Evolutionary conservation across 352 stramenopile genomes (phyloP).

Genomic region (Achlya hypogyna): DNA sequence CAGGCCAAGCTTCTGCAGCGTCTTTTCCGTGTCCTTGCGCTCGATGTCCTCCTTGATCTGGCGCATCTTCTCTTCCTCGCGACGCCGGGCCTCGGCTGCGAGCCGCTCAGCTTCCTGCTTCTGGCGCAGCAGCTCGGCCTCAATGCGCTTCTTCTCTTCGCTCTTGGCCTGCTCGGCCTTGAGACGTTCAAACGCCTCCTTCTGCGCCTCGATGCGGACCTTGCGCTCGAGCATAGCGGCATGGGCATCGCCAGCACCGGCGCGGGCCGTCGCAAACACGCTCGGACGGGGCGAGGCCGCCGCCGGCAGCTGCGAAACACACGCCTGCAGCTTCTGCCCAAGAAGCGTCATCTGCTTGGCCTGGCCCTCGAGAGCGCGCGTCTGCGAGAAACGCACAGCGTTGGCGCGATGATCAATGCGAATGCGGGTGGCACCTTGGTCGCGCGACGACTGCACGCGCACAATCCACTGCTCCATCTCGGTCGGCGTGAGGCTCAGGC

Average conservation of each 20-base stretch:
- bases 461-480: conserved; percentile 86
- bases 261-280: conserved; percentile 73
- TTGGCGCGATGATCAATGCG: conserved; percentile 78
- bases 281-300: conserved; percentile 27
- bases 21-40: conserved; percentile 81
- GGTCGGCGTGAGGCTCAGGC: conserved; percentile 55
- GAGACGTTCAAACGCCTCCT: conserved; percentile 93
- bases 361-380: conserved; percentile 69
- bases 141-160: conserved; percentile 71
- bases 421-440: conserved; percentile 51
- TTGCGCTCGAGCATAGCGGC: conserved; percentile 84
- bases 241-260: conserved; percentile 62
- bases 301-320: conserved; percentile 34
- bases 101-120: conserved; percentile 75
- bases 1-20: conserved; percentile 68
- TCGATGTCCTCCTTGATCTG: conserved; percentile 95
- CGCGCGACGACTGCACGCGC: conserved; percentile 53
- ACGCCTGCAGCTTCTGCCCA: conserved; percentile 48
- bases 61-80: conserved; percentile 91
- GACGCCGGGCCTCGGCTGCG: conserved; percentile 59
- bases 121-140: conserved; percentile 58
- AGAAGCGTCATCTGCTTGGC: conserved; percentile 62
- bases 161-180: conserved; percentile 87
- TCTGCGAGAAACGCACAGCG: conserved; percentile 77
- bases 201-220: conserved; percentile 93